Evolutionary conservation across 108 stramenopile genomes (phyloP).

Genomic region (Cyclotella kingstonii): DNA sequence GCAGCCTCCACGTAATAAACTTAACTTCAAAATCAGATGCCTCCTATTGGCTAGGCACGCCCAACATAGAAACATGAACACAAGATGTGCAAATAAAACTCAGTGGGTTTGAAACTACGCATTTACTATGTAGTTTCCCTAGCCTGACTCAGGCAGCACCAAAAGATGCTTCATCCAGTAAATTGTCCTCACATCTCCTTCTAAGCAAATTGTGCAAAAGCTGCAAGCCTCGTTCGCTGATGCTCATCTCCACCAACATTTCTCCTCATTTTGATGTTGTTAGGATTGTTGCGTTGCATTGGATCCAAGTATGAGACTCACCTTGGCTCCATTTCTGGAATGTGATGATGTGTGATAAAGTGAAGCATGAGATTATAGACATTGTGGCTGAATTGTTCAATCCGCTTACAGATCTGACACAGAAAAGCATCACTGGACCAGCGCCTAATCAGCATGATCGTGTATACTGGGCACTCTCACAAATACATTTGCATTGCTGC

Average conservation of each 20-base stretch:
- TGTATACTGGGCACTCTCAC: background rate
- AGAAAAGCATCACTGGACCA: conserved; percentile 4
- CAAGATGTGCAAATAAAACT: too few species aligned
- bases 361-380: background rate
- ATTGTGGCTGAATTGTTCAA: conserved; percentile 8
- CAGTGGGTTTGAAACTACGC: too few species aligned
- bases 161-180: too few species aligned
- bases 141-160: too few species aligned
- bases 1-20: too few species aligned
- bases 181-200: too few species aligned
- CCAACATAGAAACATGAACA: too few species aligned
- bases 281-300: background rate
- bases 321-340: background rate
- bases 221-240: background rate
- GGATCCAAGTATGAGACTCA: conserved; percentile 4
- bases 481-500: conserved; percentile 1
- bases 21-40: too few species aligned
- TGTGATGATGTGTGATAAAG: background rate
- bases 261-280: background rate
- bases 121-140: too few species aligned
- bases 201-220: too few species aligned
- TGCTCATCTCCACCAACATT: background rate
- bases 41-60: too few species aligned
- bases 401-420: background rate
- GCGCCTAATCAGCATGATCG: conserved; percentile 2